phyloP scores from a whole-genome alignment of 2,329 filamentous ascomycete genomes.

The Cytospora piceicola region DNA sequence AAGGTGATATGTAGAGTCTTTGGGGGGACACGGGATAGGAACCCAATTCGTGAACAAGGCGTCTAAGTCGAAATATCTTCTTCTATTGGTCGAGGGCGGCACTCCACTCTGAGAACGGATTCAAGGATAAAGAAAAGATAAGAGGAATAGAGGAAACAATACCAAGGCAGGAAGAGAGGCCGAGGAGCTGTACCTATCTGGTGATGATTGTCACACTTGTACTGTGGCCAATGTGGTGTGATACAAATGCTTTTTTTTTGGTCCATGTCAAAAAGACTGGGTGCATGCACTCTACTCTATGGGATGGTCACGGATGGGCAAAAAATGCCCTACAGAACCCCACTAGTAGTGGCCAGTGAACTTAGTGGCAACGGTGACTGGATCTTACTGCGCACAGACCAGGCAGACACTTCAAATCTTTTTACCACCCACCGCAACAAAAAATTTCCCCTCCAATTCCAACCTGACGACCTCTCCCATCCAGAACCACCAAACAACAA shows the following conservation, averaged over 20 bases:
- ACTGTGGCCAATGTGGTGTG: background rate
- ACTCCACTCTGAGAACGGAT: background rate
- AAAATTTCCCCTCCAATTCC: conserved; percentile 25
- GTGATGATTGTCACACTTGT: background rate
- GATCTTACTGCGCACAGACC: conserved; percentile 16
- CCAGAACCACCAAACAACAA: conserved; percentile 23
- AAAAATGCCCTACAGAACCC: background rate
- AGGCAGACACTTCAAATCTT: conserved; percentile 25
- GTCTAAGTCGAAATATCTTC: background rate
- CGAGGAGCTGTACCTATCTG: background rate
- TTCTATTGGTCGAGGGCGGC: background rate
- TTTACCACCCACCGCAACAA: conserved; percentile 25
- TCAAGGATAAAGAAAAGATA: background rate
- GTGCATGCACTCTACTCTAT: background rate
- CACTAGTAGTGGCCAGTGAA: conserved; percentile 1
- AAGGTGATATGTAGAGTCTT: background rate
- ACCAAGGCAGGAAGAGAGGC: background rate
- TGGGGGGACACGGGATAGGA: conserved; percentile 4
- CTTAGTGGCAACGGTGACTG: conserved; percentile 1
- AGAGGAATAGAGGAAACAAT: background rate
- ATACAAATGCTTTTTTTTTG: background rate
- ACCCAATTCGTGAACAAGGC: background rate
- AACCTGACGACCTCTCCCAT: conserved; percentile 22
- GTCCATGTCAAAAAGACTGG: background rate
- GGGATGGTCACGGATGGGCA: too few species aligned